These are phyloP conservation scores for Phytophthora foliorum DNA, from an alignment of 352 stramenopile species.

Conservation along the genomic window DNA sequence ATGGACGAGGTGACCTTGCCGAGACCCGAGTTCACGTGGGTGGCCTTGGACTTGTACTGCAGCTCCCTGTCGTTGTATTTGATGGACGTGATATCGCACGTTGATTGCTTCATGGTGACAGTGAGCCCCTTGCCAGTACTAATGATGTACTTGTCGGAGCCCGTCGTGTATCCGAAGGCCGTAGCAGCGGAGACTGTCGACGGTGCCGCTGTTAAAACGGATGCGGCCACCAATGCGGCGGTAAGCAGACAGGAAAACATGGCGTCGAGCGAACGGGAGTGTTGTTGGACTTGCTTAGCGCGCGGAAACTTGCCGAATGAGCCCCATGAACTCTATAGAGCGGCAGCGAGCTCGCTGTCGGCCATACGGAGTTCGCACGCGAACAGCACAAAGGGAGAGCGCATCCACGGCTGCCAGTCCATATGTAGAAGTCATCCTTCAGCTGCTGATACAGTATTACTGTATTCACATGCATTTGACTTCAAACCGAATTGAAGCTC, in stretches of 20 bases:
- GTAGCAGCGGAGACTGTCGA: constrained; percentile 30
- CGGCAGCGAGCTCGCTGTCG: neutral
- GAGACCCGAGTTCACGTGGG: constrained; percentile 57
- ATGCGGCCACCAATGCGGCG: constrained; percentile 3
- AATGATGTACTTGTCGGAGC: constrained; percentile 51
- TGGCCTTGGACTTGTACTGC: constrained; percentile 53
- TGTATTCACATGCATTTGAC: too few species aligned
- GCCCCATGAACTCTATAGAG: constrained; percentile 3
- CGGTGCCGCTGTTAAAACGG: constrained; percentile 7
- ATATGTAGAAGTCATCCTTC: constrained; percentile 17
- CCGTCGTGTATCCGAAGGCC: constrained; percentile 44
- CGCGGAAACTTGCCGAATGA: constrained; percentile 25
- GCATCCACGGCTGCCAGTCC: neutral
- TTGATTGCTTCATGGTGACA: constrained; percentile 52
- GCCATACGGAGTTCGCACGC: constrained; percentile 8
- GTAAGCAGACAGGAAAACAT: constrained; percentile 23
- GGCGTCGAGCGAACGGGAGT: neutral
- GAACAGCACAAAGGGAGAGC: constrained; percentile 28
- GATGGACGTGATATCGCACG: constrained; percentile 56
- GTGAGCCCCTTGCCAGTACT: constrained; percentile 41
- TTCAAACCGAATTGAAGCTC: too few species aligned
- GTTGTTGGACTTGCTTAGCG: constrained; percentile 8
- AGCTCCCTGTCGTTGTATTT: constrained; percentile 50
- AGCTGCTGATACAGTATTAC: too few species aligned
- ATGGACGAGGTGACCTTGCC: constrained; percentile 45